Evolutionary conservation across 148 eudicot species (phyloP).

Genomic region (Linanthus parryae): DNA sequence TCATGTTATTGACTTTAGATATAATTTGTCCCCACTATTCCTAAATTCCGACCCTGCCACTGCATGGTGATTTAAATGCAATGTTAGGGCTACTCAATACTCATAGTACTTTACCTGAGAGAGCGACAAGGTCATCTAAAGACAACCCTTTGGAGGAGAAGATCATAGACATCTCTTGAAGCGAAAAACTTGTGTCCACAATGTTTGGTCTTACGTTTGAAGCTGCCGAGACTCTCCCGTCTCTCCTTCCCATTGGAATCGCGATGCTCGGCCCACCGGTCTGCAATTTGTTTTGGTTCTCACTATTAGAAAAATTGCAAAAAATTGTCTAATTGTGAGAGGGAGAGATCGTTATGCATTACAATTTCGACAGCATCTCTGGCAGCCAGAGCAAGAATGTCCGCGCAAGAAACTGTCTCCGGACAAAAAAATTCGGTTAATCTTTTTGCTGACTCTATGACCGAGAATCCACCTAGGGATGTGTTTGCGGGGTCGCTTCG

Average conservation of each 20-base stretch:
- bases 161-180: conserved; percentile 47
- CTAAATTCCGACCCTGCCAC: too few species aligned
- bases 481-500: conserved; percentile 59
- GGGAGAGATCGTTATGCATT: neutral
- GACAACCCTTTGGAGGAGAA: conserved; percentile 57
- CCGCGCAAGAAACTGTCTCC: conserved; percentile 66
- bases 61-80: too few species aligned
- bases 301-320: too few species aligned
- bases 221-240: conserved; percentile 45
- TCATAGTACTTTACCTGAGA: conserved; percentile 79
- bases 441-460: conserved; percentile 55
- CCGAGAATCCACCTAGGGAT: conserved; percentile 63
- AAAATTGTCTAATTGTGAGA: too few species aligned
- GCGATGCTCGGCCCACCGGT: conserved; percentile 54
- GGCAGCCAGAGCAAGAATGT: too few species aligned
- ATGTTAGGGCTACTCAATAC: too few species aligned
- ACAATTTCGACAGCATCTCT: conserved; percentile 65
- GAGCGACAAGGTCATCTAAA: conserved; percentile 51
- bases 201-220: conserved; percentile 66
- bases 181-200: conserved; percentile 55
- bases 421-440: conserved; percentile 57
- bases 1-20: too few species aligned
- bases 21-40: too few species aligned
- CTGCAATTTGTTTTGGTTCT: conserved; percentile 16
- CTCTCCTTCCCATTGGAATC: conserved; percentile 64